phyloP scores from a whole-genome alignment of 2,329 filamentous ascomycete species.

The Myriosclerotinia curreyana region DNA sequence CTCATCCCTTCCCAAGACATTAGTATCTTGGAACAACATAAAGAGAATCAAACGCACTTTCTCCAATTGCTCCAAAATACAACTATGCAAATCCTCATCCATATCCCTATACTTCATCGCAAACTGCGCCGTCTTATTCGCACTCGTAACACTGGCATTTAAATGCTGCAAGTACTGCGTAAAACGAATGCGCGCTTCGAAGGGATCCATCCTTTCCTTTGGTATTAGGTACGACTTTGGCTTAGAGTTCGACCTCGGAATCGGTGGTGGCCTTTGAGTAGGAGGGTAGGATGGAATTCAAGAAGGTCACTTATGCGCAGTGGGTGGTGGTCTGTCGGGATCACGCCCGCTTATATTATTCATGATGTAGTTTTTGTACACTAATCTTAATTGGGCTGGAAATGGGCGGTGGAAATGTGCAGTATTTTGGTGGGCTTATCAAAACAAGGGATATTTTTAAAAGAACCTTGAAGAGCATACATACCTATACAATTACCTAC shows the following conservation, averaged over 20 bases:
- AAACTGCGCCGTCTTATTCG: slow-evolving; percentile 91
- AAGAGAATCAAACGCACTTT: slow-evolving; percentile 50
- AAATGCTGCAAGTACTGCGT: slow-evolving; percentile 85
- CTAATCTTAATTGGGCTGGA: not conserved
- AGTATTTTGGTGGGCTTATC: slow-evolving; percentile 1
- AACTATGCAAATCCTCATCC: slow-evolving; percentile 96
- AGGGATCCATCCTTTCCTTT: slow-evolving; percentile 59
- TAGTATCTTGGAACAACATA: not conserved
- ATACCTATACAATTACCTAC: not conserved
- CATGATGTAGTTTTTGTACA: slow-evolving; percentile 11
- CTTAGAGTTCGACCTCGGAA: slow-evolving; percentile 16
- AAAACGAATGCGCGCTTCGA: slow-evolving; percentile 98
- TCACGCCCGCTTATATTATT: not conserved
- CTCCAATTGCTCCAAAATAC: slow-evolving; percentile 94
- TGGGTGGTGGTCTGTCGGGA: not conserved
- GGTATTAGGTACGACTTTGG: not conserved
- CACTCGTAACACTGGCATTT: slow-evolving; percentile 83
- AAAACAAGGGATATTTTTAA: not conserved
- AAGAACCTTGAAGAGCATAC: not conserved
- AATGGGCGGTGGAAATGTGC: not conserved
- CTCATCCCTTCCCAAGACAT: not conserved
- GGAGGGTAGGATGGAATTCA: not conserved
- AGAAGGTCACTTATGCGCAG: not conserved
- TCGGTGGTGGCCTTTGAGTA: slow-evolving; percentile 4
- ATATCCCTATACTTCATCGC: slow-evolving; percentile 90